These are phyloP conservation scores for Stephania yunnanensis DNA, from an alignment of 164 flowering plant species.

Conservation along the genomic window DNA sequence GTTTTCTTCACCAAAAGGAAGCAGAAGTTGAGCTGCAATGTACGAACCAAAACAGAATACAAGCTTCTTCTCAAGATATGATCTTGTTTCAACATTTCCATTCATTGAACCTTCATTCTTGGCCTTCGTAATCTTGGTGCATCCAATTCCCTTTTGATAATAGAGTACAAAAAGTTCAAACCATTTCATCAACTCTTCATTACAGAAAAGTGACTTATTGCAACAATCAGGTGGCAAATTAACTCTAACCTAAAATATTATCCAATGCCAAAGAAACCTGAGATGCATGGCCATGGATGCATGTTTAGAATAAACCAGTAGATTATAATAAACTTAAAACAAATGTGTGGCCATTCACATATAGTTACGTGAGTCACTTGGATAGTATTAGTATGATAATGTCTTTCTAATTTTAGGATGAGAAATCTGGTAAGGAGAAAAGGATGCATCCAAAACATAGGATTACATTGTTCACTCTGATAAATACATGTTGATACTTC, in stretches of 20 bases:
- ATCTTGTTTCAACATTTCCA: conserved; percentile 78
- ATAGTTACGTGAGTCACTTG: neutral
- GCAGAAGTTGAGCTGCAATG: conserved; percentile 75
- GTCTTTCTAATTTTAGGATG: neutral
- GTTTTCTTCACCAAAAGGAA: conserved; percentile 93
- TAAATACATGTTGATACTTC: neutral
- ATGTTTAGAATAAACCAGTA: neutral
- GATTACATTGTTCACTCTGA: neutral
- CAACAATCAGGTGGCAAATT: neutral
- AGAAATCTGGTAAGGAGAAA: neutral
- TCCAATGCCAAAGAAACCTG: neutral
- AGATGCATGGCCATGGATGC: neutral
- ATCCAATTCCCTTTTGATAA: conserved; percentile 72
- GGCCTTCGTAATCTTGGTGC: conserved; percentile 83
- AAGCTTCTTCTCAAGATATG: conserved; percentile 88
- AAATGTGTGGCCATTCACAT: neutral
- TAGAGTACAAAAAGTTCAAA: neutral
- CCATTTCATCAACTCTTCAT: conserved; percentile 7
- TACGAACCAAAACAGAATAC: conserved; percentile 95
- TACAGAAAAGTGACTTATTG: neutral
- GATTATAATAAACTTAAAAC: neutral
- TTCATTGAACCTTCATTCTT: conserved; percentile 52
- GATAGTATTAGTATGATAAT: neutral
- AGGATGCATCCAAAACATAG: neutral
- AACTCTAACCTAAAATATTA: neutral